phyloP scores from a whole-genome alignment of 495 filamentous ascomycete species.

The Lepidopterella palustris region DNA sequence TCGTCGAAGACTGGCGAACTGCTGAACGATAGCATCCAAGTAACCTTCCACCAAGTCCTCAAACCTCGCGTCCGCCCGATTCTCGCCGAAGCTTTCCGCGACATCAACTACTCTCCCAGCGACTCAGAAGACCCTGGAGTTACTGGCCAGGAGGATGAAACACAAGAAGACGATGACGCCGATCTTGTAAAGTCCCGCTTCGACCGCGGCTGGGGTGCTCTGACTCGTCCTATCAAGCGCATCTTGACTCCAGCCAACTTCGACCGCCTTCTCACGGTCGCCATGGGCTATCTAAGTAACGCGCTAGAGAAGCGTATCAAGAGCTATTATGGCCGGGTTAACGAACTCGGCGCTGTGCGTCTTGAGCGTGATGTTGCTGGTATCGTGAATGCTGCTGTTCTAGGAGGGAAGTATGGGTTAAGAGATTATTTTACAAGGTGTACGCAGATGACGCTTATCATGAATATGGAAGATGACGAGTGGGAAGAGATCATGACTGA shows the following conservation, averaged over 20 bases:
- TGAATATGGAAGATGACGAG: conserved; percentile 97
- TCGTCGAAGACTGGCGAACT: conserved; percentile 71
- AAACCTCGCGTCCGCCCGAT: conserved; percentile 81
- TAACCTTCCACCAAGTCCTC: conserved; percentile 80
- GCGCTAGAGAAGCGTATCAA: conserved; percentile 87
- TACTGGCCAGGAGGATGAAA: conserved; percentile 35
- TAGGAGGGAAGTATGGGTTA: conserved; percentile 68
- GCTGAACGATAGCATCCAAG: conserved; percentile 70
- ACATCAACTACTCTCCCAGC: conserved; percentile 66
- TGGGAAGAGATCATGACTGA: conserved; percentile 68
- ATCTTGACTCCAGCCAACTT: conserved; percentile 70
- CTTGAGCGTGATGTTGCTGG: conserved; percentile 84
- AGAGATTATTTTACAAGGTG: conserved; percentile 74
- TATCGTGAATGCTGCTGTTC: conserved; percentile 68
- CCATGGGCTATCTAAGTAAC: conserved; percentile 63
- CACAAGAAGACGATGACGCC: conserved; percentile 33
- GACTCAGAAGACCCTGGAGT: conserved; percentile 45
- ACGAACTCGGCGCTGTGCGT: conserved; percentile 73
- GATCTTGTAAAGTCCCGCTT: conserved; percentile 65
- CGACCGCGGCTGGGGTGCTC: conserved; percentile 70
- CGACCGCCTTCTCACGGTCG: conserved; percentile 62
- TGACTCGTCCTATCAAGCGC: conserved; percentile 77
- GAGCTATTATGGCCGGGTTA: conserved; percentile 74
- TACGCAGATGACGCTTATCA: conserved; percentile 77
- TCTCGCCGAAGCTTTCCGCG: conserved; percentile 80